These are phyloP conservation scores for Ramularia endophylla DNA, from an alignment of 2,329 filamentous ascomycete genomes.

Conservation along the genomic window DNA sequence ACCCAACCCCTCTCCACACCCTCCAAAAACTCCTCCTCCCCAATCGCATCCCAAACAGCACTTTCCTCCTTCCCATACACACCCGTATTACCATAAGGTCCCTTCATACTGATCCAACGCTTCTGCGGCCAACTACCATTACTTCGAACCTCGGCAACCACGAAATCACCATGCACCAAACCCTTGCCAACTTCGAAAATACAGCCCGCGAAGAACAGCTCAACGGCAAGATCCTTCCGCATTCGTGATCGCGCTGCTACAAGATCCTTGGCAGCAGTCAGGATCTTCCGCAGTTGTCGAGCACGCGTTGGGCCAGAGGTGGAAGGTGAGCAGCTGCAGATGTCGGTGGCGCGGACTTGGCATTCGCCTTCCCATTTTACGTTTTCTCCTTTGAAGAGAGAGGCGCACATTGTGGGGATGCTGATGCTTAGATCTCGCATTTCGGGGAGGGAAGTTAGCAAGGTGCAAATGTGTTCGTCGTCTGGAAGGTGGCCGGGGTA, in stretches of 20 bases:
- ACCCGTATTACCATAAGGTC: constrained; percentile 45
- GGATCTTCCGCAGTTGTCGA: constrained; percentile 35
- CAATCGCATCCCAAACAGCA: constrained; percentile 35
- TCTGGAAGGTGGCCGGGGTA: constrained; percentile 39
- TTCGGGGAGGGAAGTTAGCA: constrained; percentile 42
- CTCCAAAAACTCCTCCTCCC: constrained; percentile 29
- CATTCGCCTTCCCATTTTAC: constrained; percentile 43
- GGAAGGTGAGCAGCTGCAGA: constrained; percentile 41
- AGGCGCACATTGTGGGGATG: constrained; percentile 43
- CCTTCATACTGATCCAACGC: constrained; percentile 37
- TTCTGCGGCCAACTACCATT: constrained; percentile 37
- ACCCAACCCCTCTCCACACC: constrained; percentile 31
- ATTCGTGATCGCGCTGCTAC: constrained; percentile 34
- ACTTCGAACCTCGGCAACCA: constrained; percentile 37
- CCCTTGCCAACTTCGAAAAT: constrained; percentile 45
- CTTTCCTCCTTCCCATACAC: constrained; percentile 45
- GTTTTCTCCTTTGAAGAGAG: constrained; percentile 38
- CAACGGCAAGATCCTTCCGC: constrained; percentile 38
- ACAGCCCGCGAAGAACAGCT: constrained; percentile 47
- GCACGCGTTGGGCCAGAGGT: constrained; percentile 29
- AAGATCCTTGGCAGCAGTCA: constrained; percentile 38
- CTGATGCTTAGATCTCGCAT: constrained; percentile 45
- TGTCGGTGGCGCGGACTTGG: constrained; percentile 44
- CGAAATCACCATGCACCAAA: constrained; percentile 46
- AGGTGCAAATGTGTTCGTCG: constrained; percentile 44